Conservation (phyloP, 805 yeast species). For the Naumovozyma baii region DNA sequence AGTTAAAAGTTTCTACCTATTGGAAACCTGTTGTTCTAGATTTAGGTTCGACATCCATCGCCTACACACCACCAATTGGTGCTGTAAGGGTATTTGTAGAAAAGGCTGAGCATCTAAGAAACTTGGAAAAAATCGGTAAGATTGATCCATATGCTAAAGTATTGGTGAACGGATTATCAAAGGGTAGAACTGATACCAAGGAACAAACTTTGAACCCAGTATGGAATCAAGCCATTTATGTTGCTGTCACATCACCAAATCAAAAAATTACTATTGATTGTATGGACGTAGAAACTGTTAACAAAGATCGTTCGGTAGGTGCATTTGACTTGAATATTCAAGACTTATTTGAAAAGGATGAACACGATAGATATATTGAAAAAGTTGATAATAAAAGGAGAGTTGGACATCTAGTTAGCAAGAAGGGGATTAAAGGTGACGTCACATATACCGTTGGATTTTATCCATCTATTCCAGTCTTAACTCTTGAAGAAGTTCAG, state of each 20-base stretch:
- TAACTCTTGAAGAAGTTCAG: conserved; percentile 60
- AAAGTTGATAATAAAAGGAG: conserved; percentile 46
- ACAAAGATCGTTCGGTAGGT: conserved; percentile 85
- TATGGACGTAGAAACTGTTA: conserved; percentile 76
- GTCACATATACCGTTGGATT: conserved; percentile 68
- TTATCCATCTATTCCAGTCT: conserved; percentile 75
- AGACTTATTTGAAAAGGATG: conserved; percentile 53
- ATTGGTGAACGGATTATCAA: conserved; percentile 63
- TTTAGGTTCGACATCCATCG: conserved; percentile 60
- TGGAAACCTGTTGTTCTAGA: conserved; percentile 83
- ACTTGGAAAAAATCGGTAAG: conserved; percentile 81
- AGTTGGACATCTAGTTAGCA: conserved; percentile 54
- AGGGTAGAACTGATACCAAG: conserved; percentile 64
- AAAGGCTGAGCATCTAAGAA: conserved; percentile 65
- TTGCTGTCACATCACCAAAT: conserved; percentile 72
- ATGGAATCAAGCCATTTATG: conserved; percentile 75
- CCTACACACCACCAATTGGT: conserved; percentile 93
- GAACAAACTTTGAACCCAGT: conserved; percentile 67
- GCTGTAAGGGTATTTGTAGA: conserved; percentile 66
- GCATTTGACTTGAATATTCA: conserved; percentile 59
- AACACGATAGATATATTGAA: conserved; percentile 53
- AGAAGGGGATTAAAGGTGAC: conserved; percentile 77
- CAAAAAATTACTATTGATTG: conserved; percentile 79
- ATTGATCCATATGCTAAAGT: conserved; percentile 87
- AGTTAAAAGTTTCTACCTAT: conserved; percentile 52